Evolutionary conservation across 2,329 filamentous ascomycete genomes (phyloP), one percentile per base, ranked within the genome.

Genomic region (Rhynchosporium graminicola): DNA sequence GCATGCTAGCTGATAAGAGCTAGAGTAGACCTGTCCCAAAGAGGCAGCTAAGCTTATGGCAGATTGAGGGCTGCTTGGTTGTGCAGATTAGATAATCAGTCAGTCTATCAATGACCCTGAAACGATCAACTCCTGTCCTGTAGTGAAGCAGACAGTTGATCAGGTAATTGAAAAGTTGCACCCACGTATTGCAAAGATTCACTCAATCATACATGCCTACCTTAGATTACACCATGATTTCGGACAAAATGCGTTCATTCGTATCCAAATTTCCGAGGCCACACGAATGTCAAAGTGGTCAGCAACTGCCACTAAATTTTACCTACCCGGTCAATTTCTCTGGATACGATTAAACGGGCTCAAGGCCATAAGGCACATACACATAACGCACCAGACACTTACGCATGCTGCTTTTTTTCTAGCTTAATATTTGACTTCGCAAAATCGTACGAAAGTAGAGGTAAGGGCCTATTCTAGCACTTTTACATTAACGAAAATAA

Each of bases 51-150:
- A 54, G 50, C 36, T 26, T 54, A 20, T 20, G 33, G 33, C 33
- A 40, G 50, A 20, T 54, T 54, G 50, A 31, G 48, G 50, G 33
- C 50, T 33, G 3, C 50, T 54, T 54, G 50, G 36, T n/a, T 40
- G 29, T 9, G n/a, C 9, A 54, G 33, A 26, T 54, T 54, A 51
- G 48, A 51, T 15, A 20, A 36, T 20, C 20, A 20, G 20, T 1
- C 20, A 20, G 20, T 20, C 20, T 20, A 20, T 20, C 20, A 36
- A 36, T 36, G 9, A 36, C 9, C 33, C 9, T 36, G 33, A 36
- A 36, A 5, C 33, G 5, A 36, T 5, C 5, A 1, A 36, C 33
- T 6, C 33, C 20, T 7, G 43, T 45, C 15, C 20, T 20, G 50
- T n/a, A 54, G 33, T 45, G 15, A 38, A 38, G 20, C n/a, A 54